These are phyloP conservation scores for Lactarius psammicola DNA, from an alignment of 768 basidiomycete genomes.

Conservation along the genomic window DNA sequence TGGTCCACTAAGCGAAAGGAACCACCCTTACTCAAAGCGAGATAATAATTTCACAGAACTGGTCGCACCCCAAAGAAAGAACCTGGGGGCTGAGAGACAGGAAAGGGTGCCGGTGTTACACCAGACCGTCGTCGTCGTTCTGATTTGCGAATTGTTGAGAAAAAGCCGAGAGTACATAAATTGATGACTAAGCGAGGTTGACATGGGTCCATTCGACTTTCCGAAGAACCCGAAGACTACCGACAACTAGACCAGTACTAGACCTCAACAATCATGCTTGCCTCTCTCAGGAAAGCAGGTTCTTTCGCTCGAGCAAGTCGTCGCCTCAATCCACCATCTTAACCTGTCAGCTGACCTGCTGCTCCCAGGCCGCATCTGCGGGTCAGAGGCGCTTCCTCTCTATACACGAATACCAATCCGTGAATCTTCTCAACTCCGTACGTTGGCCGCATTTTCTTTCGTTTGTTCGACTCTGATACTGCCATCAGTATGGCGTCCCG, in stretches of 20 bases:
- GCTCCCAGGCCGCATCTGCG: conserved; percentile 58
- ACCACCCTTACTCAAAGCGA: conserved; percentile 32
- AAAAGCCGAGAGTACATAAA: conserved; percentile 13
- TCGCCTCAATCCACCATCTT: not conserved
- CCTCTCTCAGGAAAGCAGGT: conserved; percentile 62
- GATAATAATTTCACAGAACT: conserved; percentile 61
- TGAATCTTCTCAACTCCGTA: conserved; percentile 91
- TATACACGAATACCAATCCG: conserved; percentile 98
- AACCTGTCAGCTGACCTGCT: conserved; percentile 25
- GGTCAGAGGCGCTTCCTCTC: conserved; percentile 90
- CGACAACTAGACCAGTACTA: conserved; percentile 26
- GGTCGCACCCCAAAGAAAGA: conserved; percentile 35
- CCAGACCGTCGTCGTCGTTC: conserved; percentile 81
- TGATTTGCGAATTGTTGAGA: conserved; percentile 37
- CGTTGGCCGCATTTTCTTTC: conserved; percentile 31
- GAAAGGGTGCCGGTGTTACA: conserved; percentile 37
- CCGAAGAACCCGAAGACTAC: conserved; percentile 2
- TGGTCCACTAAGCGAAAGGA: conserved; percentile 44
- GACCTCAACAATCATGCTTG: conserved; percentile 60
- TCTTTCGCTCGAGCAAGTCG: conserved; percentile 60
- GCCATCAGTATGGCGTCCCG: conserved; percentile 87
- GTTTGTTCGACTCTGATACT: not conserved
- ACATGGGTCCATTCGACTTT: conserved; percentile 3
- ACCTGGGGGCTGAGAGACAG: conserved; percentile 68
- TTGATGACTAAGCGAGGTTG: conserved; percentile 45